A percentile compares a stretch with the other conserved stretches of the same genome.
These are phyloP conservation scores for Chaetomium tenue DNA, from an alignment of 495 filamentous ascomycete genomes.

Conservation along the genomic window DNA sequence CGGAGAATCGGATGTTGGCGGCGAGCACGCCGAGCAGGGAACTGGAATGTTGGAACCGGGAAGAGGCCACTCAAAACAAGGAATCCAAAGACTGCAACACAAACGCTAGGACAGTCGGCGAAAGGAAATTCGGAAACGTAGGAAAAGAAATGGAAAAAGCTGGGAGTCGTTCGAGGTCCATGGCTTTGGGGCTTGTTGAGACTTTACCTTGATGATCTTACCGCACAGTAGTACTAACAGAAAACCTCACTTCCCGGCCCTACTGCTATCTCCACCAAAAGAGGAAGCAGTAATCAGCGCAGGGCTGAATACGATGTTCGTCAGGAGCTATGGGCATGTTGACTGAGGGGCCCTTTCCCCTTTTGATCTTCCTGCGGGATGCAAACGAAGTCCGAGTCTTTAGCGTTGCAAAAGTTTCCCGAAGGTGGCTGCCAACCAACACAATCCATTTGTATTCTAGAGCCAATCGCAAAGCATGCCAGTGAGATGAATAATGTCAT, in stretches of 20 bases:
- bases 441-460: background rate
- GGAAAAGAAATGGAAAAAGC: background rate
- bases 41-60: conserved; percentile 9
- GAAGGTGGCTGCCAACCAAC: background rate
- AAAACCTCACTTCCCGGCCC: background rate
- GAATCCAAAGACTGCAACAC: conserved; percentile 5
- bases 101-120: background rate
- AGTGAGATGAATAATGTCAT: conserved; percentile 5
- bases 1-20: conserved; percentile 1
- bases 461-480: background rate
- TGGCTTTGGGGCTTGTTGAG: background rate
- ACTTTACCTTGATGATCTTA: background rate
- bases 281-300: conserved; percentile 12
- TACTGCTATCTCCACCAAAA: background rate
- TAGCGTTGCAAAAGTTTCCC: background rate
- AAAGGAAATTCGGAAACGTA: background rate
- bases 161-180: background rate
- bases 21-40: background rate
- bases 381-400: background rate
- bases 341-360: background rate
- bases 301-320: conserved; percentile 18
- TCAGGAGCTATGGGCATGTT: background rate
- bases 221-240: background rate
- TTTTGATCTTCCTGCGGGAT: background rate
- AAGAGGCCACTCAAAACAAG: conserved; percentile 13